Percentiles rank a stretch among this genome's conserved stretches.
Evolutionary conservation across 306 rosid species (phyloP).

Genomic region (Oxytropis ochrocephala): DNA sequence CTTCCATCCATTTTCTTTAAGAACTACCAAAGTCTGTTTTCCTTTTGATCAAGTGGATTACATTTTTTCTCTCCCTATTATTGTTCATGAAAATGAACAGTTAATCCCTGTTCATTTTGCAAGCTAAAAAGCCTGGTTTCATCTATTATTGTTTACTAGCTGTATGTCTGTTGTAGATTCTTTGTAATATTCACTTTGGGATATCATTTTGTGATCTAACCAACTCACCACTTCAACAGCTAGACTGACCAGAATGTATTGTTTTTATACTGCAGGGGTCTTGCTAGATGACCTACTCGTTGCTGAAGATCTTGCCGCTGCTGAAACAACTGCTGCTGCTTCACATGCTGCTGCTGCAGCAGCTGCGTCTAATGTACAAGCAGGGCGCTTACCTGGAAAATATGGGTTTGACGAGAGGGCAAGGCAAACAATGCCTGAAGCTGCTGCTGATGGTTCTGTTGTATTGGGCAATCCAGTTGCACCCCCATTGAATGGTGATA

Average conservation of each 20-base stretch:
- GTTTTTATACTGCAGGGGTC: slow-evolving; percentile 56
- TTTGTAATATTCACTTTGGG: not conserved
- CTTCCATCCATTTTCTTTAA: not conserved
- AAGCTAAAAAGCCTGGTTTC: slow-evolving; percentile 3
- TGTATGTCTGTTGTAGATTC: not conserved
- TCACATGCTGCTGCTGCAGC: slow-evolving; percentile 98
- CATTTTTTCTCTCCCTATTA: slow-evolving; percentile 13
- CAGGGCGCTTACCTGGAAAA: slow-evolving; percentile 60
- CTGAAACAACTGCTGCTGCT: slow-evolving; percentile 93
- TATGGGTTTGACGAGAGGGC: slow-evolving; percentile 79
- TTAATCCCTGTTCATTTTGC: not conserved
- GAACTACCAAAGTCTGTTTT: not conserved
- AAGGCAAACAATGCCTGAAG: slow-evolving; percentile 65
- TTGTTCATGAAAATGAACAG: slow-evolving; percentile 53
- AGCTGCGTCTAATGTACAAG: slow-evolving; percentile 68
- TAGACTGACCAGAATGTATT: slow-evolving; percentile 21
- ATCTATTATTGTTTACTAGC: not conserved
- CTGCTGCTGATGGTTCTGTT: slow-evolving; percentile 78
- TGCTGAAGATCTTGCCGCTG: slow-evolving; percentile 99
- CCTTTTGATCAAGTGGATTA: not conserved
- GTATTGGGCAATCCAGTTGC: slow-evolving; percentile 96
- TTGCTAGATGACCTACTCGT: slow-evolving; percentile 94
- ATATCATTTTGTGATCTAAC: not conserved
- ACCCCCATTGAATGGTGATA: slow-evolving; percentile 94
- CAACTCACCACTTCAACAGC: not conserved